Base-by-base conservation (phyloP, 106 monocot genomes). In the Agapanthus africanus region DNA sequence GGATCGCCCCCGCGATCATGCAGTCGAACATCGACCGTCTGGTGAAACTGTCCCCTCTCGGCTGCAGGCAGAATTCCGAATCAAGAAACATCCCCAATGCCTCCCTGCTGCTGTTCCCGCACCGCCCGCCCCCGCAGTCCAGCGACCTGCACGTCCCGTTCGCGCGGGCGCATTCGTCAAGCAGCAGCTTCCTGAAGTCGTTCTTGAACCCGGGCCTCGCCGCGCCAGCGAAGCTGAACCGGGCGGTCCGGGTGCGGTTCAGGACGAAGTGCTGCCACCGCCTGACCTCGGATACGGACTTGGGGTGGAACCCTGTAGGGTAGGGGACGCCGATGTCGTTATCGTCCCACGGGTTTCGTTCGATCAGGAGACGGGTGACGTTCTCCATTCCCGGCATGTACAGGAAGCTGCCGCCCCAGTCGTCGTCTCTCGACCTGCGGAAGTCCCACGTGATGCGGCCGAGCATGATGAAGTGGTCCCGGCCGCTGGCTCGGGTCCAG, bases 271-370 rank as follows among this genome's bases (percentile, higher is more conserved):
- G 4, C 75, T 89, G 95, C 95, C 95, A 92, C 5, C 27, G 66
- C 0, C 41, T 32, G 19, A 92, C 70, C 23, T 92, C 84, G 19
- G 28, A n/a, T 22, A 40, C 67, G 35, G 76, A 68, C 15, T 71
- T 72, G 3, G 95, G 95, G 82, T 97, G 95, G 86, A 97, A 97
- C 19, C 88, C 80, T 19, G 89, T 97, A 18, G 95, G 95, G 72
- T 97, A 97, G 2, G 95, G 95, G 16, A 97, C 76, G 4, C 81
- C 95, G 67, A 97, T 80, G 57, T 97, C 95, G 27, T 49, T 74
- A 0, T 74, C 51, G 59, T 97, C 95, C 91, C 88, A 82, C 0
- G 86, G 89, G 40, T 86, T 77, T n/a, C 86, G 75, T 72, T 97
- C 95, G 74, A 97, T 92, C 18, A 86, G 66, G 16, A 97, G 80